phyloP scores from a whole-genome alignment of 2,329 filamentous ascomycete species.

The Penicillium vulpinum region DNA sequence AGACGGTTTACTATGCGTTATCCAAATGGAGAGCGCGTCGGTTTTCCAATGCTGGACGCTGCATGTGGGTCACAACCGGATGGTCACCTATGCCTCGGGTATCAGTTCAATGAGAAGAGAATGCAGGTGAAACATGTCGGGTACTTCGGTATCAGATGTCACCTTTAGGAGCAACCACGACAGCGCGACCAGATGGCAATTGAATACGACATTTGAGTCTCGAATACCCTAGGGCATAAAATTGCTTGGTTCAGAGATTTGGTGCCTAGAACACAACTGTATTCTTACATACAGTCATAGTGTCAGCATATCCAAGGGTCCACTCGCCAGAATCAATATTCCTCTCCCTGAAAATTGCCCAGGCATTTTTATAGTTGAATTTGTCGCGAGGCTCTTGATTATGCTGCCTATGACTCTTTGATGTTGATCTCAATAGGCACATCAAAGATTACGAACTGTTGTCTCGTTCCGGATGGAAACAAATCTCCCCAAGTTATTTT shows the following conservation, averaged over 20 bases:
- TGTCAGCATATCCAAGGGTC: constrained; percentile 34
- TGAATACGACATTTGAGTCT: constrained; percentile 13
- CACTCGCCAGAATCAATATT: constrained; percentile 60
- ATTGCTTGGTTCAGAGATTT: constrained; percentile 21
- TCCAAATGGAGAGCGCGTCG: constrained; percentile 47
- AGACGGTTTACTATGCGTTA: constrained; percentile 50
- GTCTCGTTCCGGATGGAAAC: constrained; percentile 39
- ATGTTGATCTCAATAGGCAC: constrained; percentile 27
- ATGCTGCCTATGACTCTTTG: constrained; percentile 42
- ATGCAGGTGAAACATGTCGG: constrained; percentile 53
- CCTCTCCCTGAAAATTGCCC: constrained; percentile 25
- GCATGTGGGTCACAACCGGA: constrained; percentile 65
- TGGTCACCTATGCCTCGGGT: constrained; percentile 51
- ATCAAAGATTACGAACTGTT: constrained; percentile 37
- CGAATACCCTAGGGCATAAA: constrained; percentile 21
- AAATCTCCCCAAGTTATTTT: constrained; percentile 18
- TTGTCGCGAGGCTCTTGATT: constrained; percentile 57
- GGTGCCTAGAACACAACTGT: constrained; percentile 38
- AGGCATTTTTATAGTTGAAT: constrained; percentile 30
- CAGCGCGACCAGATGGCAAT: constrained; percentile 17
- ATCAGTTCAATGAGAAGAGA: constrained; percentile 46
- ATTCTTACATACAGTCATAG: constrained; percentile 50
- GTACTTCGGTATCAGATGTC: constrained; percentile 47
- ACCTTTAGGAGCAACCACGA: constrained; percentile 50
- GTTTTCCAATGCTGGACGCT: constrained; percentile 56